Evolutionary conservation across 352 stramenopile genomes (phyloP).

Genomic region (Pythium vanterpoolii): DNA sequence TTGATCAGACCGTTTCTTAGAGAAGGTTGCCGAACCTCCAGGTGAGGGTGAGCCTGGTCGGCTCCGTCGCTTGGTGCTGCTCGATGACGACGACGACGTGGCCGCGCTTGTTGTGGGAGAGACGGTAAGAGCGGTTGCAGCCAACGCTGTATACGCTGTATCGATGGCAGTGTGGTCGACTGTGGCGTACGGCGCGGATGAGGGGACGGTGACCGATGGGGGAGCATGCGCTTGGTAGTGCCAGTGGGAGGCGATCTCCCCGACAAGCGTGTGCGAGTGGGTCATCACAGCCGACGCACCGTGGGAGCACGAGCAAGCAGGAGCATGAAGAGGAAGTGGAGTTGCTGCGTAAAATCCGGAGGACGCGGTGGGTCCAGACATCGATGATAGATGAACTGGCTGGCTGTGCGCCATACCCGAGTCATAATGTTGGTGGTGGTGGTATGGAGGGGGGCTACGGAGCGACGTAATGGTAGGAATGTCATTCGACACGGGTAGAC

Average conservation of each 20-base stretch:
- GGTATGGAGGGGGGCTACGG: not conserved
- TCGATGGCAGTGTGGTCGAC: not conserved
- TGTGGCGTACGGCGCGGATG: not conserved
- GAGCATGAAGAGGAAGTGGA: not conserved
- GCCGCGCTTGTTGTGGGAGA: conserved; percentile 18
- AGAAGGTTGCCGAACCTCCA: not conserved
- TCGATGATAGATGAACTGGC: not conserved
- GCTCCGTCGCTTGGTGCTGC: not conserved
- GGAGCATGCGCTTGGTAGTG: conserved; percentile 15
- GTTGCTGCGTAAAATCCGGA: not conserved
- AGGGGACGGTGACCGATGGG: conserved; percentile 4
- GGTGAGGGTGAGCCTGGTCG: not conserved
- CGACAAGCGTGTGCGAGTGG: not conserved
- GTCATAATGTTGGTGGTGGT: not conserved
- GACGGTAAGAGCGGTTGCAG: not conserved
- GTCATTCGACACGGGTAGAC: not conserved
- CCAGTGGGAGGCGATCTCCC: not conserved
- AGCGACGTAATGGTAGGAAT: not conserved
- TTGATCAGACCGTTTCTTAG: not conserved
- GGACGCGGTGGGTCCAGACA: not conserved
- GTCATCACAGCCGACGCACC: not conserved
- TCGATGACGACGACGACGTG: conserved; percentile 14
- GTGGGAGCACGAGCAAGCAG: not conserved
- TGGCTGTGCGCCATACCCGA: not conserved
- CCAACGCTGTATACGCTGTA: not conserved